Evolutionary conservation across 192 early-diverging fungal species (phyloP).

Genomic region (Coemansia javaensis): DNA sequence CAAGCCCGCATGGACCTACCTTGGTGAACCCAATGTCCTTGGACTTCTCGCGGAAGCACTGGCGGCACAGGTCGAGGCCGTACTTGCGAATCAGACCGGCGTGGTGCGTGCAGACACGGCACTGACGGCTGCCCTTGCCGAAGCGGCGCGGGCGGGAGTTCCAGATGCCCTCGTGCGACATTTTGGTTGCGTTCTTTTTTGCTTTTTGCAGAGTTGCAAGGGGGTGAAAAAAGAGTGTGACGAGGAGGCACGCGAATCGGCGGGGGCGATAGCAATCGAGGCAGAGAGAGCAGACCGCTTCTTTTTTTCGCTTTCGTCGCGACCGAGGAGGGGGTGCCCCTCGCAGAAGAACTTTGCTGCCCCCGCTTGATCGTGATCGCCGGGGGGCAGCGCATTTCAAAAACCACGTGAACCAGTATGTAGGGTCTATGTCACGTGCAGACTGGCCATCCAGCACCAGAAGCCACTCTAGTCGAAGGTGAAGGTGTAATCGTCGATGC

Average conservation of each 20-base stretch:
- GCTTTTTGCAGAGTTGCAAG: constrained; percentile 1
- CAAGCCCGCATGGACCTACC: constrained; percentile 49
- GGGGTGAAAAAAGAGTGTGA: neutral
- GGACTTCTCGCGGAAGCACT: constrained; percentile 99
- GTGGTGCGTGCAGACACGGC: constrained; percentile 98
- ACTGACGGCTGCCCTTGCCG: constrained; percentile 98
- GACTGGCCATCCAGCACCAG: too few species aligned
- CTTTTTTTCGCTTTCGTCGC: too few species aligned
- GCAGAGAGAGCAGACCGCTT: too few species aligned
- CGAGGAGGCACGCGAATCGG: too few species aligned
- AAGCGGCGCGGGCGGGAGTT: constrained; percentile 94
- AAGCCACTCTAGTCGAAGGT: too few species aligned
- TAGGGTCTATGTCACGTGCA: too few species aligned
- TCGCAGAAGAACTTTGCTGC: too few species aligned
- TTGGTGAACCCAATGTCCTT: constrained; percentile 98
- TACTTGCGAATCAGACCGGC: constrained; percentile 99
- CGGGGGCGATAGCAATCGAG: too few species aligned
- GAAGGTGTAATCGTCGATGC: constrained; percentile 62
- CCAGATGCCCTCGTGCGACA: constrained; percentile 97
- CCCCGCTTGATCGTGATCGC: too few species aligned
- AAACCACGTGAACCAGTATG: too few species aligned
- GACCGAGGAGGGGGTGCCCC: too few species aligned
- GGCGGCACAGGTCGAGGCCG: constrained; percentile 97
- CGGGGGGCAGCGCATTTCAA: too few species aligned
- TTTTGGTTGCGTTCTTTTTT: constrained; percentile 21